These are phyloP conservation scores for Aspergillus sp. DNA, from an alignment of 2,329 filamentous ascomycete species.

Conservation along the genomic window DNA sequence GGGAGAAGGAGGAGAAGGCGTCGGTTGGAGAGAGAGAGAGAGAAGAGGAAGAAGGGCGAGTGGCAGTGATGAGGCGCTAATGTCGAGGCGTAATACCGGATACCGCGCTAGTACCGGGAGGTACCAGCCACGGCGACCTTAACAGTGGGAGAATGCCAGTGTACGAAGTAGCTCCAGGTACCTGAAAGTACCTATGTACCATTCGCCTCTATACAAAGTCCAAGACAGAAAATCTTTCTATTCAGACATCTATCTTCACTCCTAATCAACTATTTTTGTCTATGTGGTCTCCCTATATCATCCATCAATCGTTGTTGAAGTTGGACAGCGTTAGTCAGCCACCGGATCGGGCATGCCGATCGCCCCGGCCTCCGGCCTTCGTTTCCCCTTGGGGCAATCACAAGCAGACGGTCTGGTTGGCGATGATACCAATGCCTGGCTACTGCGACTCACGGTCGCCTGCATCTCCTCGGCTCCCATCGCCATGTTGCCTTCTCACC, in stretches of 20 bases:
- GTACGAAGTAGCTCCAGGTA: not conserved
- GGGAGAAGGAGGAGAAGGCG: conserved; percentile 1
- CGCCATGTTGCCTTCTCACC: too few relatives aligned
- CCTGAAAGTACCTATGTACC: not conserved
- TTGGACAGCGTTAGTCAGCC: conserved; percentile 4
- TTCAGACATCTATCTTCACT: too few relatives aligned
- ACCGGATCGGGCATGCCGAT: conserved; percentile 6
- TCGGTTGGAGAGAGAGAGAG: conserved; percentile 3
- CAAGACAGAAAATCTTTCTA: too few relatives aligned
- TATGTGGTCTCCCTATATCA: too few relatives aligned
- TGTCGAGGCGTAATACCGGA: not conserved
- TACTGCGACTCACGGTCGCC: not conserved
- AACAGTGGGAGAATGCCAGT: not conserved
- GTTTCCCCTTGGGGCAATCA: conserved; percentile 1
- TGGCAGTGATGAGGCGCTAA: not conserved
- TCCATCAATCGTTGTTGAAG: too few relatives aligned
- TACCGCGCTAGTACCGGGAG: not conserved
- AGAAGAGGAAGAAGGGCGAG: not conserved
- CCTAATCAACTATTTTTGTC: too few relatives aligned
- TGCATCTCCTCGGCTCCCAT: not conserved
- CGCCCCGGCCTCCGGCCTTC: conserved; percentile 3
- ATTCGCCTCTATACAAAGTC: too few relatives aligned
- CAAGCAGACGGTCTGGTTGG: not conserved
- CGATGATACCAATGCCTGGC: not conserved
- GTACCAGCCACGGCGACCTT: not conserved